Evolutionary conservation across 2,329 filamentous ascomycete species (phyloP), one percentile per base, ranked within the genome.

Genomic region (Xylariales sp.): DNA sequence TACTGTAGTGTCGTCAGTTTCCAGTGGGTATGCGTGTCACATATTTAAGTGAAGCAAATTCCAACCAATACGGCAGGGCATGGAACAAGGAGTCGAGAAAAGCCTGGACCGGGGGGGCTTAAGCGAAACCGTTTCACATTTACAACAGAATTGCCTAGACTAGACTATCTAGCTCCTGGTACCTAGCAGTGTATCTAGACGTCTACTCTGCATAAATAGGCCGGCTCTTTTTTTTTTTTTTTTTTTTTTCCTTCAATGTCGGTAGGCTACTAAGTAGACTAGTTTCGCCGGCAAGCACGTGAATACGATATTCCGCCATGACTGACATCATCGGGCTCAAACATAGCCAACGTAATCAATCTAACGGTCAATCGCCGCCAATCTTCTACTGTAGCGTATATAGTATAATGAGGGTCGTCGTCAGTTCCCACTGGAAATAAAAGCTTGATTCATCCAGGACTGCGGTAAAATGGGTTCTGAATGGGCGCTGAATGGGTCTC

Each of bases 301-400:
- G 46, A 53, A 45, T 46, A 57, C 18, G 18, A 39, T 10, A 49
- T 16, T 66, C 36, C 43, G n/a, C 43, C n/a, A 32, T 14, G 12
- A 3, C 45, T 64, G 61, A 60, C 61, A 65, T 60, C 62, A 68
- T 65, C 30, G 34, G 53, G 53, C 61, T 45, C 28, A 32, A 23
- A 36, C 39, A 53, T 45, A 50, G 23, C 23, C 23, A 23, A 23
- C 23, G 23, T 23, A 23, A 23, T 23, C 23, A 23, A 23, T 18
- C 53, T 14, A 49, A 63, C 52, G 14, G 39, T 3, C 4, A 48
- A 57, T 49, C 41, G n/a, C 30, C 48, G 3, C 10, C 28, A 50
- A 48, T 46, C 34, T 3, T 59, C 48, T 32, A 43, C 12, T 0
- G 39, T 41, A 41, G 39, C 9, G 10, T 41, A 41, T 10, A 41